Percentiles rank a stretch among this genome's conserved stretches.
Evolutionary conservation across 2,329 filamentous ascomycete species (phyloP).

Genomic region (Cordyceps cateniannulata): DNA sequence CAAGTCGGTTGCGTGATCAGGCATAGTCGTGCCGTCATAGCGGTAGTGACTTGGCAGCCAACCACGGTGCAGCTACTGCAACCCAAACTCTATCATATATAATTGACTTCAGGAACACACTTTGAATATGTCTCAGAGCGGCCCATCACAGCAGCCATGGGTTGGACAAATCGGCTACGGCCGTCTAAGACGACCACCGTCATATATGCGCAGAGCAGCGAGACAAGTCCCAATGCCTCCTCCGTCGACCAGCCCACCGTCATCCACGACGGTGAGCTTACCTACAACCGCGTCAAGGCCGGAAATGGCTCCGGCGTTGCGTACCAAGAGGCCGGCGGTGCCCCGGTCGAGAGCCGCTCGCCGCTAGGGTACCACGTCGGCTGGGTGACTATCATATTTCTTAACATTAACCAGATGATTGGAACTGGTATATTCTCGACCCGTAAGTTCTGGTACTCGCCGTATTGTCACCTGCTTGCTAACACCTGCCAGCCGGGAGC

Average conservation of each 20-base stretch:
- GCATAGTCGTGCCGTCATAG: background rate
- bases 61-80: background rate
- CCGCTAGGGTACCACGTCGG: constrained; percentile 55
- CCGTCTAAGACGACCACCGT: background rate
- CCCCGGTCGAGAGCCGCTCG: constrained; percentile 52
- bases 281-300: constrained; percentile 35
- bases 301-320: constrained; percentile 44
- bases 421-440: constrained; percentile 61
- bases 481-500: constrained; percentile 38
- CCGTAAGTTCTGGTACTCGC: constrained; percentile 37
- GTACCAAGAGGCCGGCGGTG: constrained; percentile 56
- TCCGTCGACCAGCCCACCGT: constrained; percentile 12
- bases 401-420: constrained; percentile 58
- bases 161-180: constrained; percentile 1
- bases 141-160: background rate
- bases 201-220: background rate
- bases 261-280: constrained; percentile 33
- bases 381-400: constrained; percentile 48
- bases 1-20: constrained; percentile 5
- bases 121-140: background rate
- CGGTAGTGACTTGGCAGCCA: background rate
- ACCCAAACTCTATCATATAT: background rate
- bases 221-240: background rate
- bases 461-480: background rate
- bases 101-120: background rate